Base-by-base conservation (phyloP, 1,284 basidiomycete genomes). In the Takashimella tepidaria region DNA sequence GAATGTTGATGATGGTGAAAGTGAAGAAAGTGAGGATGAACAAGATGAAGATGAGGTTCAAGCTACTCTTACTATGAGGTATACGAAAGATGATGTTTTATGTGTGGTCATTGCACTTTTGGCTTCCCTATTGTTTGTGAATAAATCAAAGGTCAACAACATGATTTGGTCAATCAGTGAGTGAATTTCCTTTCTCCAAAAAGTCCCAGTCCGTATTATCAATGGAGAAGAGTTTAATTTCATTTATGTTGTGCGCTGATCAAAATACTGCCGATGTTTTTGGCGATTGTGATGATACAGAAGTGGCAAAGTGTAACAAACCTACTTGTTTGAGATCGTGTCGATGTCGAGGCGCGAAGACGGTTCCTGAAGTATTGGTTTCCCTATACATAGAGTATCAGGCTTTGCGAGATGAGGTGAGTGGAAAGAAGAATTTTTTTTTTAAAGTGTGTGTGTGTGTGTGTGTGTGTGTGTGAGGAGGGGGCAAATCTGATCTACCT, bases 271-370 rank as follows among this genome's bases (percentile, higher is more conserved):
- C n/a, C n/a, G n/a, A n/a, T n/a, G n/a, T n/a, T n/a, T n/a, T n/a
- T n/a, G n/a, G n/a, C n/a, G n/a, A n/a, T n/a, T n/a, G n/a, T n/a
- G n/a, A n/a, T n/a, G n/a, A n/a, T n/a, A n/a, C 31, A 37, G 31
- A 37, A 37, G 31, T 37, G 31, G 31, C 31, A 16, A 37, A 37
- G 16, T 37, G 31, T 37, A 37, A 8, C 10, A 11, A 37, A 31
- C 20, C 12, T 21, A 21, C n/a, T 5, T 62, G 58, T 51, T 40
- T 62, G 21, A 44, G 56, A 3, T 23, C 21, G 6, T 62, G 61
- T 26, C 53, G 47, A 19, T 60, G 58, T 51, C 26, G 26, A 1
- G 45, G 49, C 40, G 45, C 54, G 10, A 13, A 24, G 4, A 25
- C 51, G 12, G 37, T 62, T 11, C 52, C 46, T 4, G 16, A 45